Evolutionary conservation across 495 filamentous ascomycete species (phyloP), one percentile per base, ranked within the genome.

Genomic region (Rostrohypoxylon terebratum): DNA sequence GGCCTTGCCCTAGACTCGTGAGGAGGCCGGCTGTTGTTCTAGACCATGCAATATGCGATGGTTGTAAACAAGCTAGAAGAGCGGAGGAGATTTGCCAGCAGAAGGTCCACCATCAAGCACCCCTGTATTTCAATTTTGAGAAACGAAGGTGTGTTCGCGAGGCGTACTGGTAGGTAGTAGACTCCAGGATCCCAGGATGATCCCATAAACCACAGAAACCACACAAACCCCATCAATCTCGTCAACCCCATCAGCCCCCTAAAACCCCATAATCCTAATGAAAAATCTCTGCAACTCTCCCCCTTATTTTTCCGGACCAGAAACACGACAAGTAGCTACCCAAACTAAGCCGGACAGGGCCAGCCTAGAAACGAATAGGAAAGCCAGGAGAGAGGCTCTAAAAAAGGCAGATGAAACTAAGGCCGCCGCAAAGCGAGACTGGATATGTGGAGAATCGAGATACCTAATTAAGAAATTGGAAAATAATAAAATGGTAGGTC

Each of bases 41-140:
- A 1, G 51, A 64, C 53, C 6, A 59, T 20, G 38, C 63, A 4
- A 63, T 58, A 40, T 74, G 71, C 44, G 2, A 18, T 8, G 36
- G 0, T 1, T 74, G 71, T 36, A 66, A 59, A 28, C 44, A 55
- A 4, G 16, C 31, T 10, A 47, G 71, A 14, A 34, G 14, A 18
- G 71, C 71, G 5, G 71, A 74, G 16, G 71, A 74, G 33, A 47
- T 63, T 1, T 69, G 66, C 59, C 66, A 69, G 28, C 71, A 74
- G 16, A 38, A 54, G 2, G 53, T 74, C 14, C 36, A 70, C 51
- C 66, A 51, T 0, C 63, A 67, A 51, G 33, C 10, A 9, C 71
- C 71, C 0, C n/a, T 74, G 14, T 69, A 69, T 25, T 70, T 28
- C 23, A 63, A 59, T 28, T 13, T 13, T 1, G 33, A 55, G 31